Evolutionary conservation across 2,329 filamentous ascomycete genomes (phyloP), one percentile per base, ranked within the genome.

Genomic region (Elsinoe perseae): DNA sequence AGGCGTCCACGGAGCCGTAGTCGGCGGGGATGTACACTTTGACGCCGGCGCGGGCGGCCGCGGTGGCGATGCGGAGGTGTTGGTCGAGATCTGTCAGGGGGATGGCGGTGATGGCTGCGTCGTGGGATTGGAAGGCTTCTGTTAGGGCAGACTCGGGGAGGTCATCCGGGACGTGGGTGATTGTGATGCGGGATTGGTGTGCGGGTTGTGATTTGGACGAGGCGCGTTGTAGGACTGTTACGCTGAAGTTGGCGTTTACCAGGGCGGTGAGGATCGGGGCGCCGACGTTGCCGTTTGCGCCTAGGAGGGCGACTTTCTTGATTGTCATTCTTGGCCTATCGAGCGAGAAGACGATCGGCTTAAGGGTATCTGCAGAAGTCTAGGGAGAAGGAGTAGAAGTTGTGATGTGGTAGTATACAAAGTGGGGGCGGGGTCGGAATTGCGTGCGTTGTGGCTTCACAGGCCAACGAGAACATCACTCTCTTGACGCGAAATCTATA

Each of bases 1-100:
- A 68, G 58, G 62, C 73, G 63, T 70, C 74, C 63, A 69, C 72
- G 34, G 60, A 63, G 23, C 71, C 77, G 60, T 77, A 86, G 61
- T 87, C 84, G 32, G 79, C 80, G 1, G 82, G 81, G 1, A 84
- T 75, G 64, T 82, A 84, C 3, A 81, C 75, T 61, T 78, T 77
- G 4, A 86, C 82, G 1, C 81, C 80, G 1, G 81, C 80, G 3
- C 75, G 75, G 25, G 81, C 70, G 28, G 81, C 77, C 0, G 82
- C 83, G 28, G 84, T 77, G 43, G 85, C 73, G 44, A 85, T 70
- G 12, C 70, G 69, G 48, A 71, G 71, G 63, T 83, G 80, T 1
- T 76, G 66, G 1, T 64, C 66, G 9, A 75, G 65, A 20, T 70
- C 69, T 2, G 62, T 61, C 12, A 70, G 72, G 6, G 72, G 74